phyloP scores from a whole-genome alignment of 768 basidiomycete species.

The Lyophyllum atratum region DNA sequence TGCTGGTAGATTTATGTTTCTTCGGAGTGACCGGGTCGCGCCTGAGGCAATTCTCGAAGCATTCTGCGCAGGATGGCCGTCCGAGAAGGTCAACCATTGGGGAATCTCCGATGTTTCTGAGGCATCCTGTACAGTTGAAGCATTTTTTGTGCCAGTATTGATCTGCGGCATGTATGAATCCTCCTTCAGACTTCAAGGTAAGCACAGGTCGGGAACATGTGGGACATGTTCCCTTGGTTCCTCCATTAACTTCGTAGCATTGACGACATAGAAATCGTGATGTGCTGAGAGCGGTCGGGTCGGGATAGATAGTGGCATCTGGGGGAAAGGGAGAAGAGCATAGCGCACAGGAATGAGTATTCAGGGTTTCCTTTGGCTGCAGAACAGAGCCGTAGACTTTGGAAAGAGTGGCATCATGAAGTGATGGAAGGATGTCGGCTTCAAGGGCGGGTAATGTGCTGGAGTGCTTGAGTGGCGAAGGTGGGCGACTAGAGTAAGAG shows the following conservation, averaged over 20 bases:
- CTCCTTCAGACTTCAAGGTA: slow-evolving; percentile 74
- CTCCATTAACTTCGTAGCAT: slow-evolving; percentile 73
- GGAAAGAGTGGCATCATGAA: slow-evolving; percentile 59
- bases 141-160: slow-evolving; percentile 83
- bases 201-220: slow-evolving; percentile 72
- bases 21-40: slow-evolving; percentile 50
- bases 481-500: slow-evolving; percentile 43
- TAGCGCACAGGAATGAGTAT: slow-evolving; percentile 65
- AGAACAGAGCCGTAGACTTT: slow-evolving; percentile 87
- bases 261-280: slow-evolving; percentile 72
- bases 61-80: slow-evolving; percentile 75
- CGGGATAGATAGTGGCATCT: slow-evolving; percentile 86
- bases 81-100: slow-evolving; percentile 88
- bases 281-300: slow-evolving; percentile 45
- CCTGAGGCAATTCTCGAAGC: slow-evolving; percentile 77
- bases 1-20: slow-evolving; percentile 30
- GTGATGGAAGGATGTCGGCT: slow-evolving; percentile 61
- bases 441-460: slow-evolving; percentile 55
- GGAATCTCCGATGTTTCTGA: slow-evolving; percentile 67
- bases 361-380: slow-evolving; percentile 75
- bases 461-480: slow-evolving; percentile 58
- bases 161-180: slow-evolving; percentile 70
- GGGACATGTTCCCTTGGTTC: slow-evolving; percentile 75
- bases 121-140: slow-evolving; percentile 75
- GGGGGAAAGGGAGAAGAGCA: slow-evolving; percentile 71